phyloP scores from a whole-genome alignment of 352 stramenopile genomes.

The Thalassiosira livingstoniorum region DNA sequence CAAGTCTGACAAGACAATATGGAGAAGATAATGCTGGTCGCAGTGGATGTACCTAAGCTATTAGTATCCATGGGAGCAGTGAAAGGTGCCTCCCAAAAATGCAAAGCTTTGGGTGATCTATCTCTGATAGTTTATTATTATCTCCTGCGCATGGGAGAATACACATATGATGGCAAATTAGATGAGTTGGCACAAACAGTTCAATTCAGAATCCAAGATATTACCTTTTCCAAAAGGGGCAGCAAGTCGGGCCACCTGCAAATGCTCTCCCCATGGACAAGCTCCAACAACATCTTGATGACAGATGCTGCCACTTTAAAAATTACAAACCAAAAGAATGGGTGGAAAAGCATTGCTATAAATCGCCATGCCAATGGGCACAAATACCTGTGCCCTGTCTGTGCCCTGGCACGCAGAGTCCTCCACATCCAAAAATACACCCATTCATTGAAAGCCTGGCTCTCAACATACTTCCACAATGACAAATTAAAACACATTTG shows the following conservation, averaged over 20 bases:
- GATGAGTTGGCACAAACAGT: slow-evolving; percentile 18
- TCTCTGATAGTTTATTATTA: slow-evolving; percentile 38
- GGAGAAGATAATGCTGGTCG: too few relatives aligned
- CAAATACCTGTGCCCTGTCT: not conserved
- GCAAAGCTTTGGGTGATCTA: slow-evolving; percentile 12
- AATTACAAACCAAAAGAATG: slow-evolving; percentile 5
- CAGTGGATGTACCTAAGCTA: too few relatives aligned
- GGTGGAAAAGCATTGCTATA: slow-evolving; percentile 9
- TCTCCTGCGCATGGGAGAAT: slow-evolving; percentile 32
- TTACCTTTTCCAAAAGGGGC: slow-evolving; percentile 16
- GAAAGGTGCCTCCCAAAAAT: too few relatives aligned
- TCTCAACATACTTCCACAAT: not conserved
- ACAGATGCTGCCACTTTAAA: slow-evolving; percentile 7
- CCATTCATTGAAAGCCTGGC: not conserved
- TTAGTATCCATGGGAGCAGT: too few relatives aligned
- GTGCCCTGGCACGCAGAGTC: not conserved
- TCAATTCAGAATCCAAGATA: slow-evolving; percentile 19
- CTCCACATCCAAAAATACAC: not conserved
- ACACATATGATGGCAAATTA: slow-evolving; percentile 17
- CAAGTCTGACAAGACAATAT: too few relatives aligned
- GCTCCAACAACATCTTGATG: not conserved
- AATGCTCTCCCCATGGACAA: not conserved
- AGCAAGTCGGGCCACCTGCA: not conserved
- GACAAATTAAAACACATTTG: not conserved
- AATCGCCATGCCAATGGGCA: slow-evolving; percentile 4